Percentiles rank a stretch among this genome's conserved stretches.
These are phyloP conservation scores for Simplicillium sp. DNA, from an alignment of 2,329 filamentous ascomycete genomes.

Conservation along the genomic window DNA sequence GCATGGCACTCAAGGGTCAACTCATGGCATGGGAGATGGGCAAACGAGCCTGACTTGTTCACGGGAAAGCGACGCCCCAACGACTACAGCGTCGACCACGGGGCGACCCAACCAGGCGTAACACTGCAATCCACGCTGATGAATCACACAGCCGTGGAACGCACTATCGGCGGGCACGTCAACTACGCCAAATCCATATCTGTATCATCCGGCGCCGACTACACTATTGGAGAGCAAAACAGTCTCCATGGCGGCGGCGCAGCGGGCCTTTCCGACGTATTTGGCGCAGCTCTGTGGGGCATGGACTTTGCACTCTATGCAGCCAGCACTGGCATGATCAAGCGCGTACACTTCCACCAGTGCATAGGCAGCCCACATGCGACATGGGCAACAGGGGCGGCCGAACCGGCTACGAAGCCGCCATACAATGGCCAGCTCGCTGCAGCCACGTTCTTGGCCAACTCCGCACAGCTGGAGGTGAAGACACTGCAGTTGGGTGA, in stretches of 20 bases:
- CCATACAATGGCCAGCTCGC: conserved; percentile 14
- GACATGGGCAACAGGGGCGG: conserved; percentile 9
- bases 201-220: conserved; percentile 19
- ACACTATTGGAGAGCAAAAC: conserved; percentile 38
- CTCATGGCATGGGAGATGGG: conserved; percentile 13
- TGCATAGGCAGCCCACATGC: conserved; percentile 12
- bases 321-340: conserved; percentile 21
- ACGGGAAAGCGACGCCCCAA: conserved; percentile 9
- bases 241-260: conserved; percentile 26
- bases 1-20: conserved; percentile 12
- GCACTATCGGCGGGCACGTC: conserved; percentile 17
- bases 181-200: conserved; percentile 12
- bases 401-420: conserved; percentile 8
- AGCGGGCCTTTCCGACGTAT: conserved; percentile 32
- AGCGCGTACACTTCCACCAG: conserved; percentile 31
- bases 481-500: conserved; percentile 5
- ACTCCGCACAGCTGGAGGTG: conserved; percentile 7
- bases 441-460: conserved; percentile 10
- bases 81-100: conserved; percentile 10
- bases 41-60: conserved; percentile 15
- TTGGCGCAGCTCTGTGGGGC: conserved; percentile 38
- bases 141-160: conserved; percentile 24
- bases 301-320: conserved; percentile 32
- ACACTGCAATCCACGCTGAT: conserved; percentile 27
- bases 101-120: conserved; percentile 22